These are phyloP conservation scores for Suillus brevipes DNA, from an alignment of 768 basidiomycete species.

Conservation along the genomic window DNA sequence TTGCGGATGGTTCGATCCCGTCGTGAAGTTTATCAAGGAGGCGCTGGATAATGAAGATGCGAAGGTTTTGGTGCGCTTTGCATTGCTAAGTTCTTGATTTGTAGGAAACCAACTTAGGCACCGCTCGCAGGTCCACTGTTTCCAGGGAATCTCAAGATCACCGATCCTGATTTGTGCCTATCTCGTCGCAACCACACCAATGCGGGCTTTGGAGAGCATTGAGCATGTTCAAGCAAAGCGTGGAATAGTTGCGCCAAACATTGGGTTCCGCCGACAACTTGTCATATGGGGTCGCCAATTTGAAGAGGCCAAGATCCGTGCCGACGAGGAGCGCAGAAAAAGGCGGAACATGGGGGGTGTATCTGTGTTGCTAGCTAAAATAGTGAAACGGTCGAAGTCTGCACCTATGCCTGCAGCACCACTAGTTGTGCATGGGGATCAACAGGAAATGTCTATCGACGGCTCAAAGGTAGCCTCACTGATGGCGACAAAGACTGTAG, in stretches of 20 bases:
- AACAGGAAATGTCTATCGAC: neutral
- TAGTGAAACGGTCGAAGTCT: constrained; percentile 3
- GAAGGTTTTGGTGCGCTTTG: constrained; percentile 49
- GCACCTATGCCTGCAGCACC: neutral
- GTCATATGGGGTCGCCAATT: constrained; percentile 34
- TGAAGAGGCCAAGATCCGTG: constrained; percentile 24
- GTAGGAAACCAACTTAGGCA: constrained; percentile 5
- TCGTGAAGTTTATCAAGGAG: constrained; percentile 52
- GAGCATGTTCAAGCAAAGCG: constrained; percentile 56
- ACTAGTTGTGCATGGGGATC: neutral
- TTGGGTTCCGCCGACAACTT: constrained; percentile 64
- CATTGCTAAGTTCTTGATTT: neutral
- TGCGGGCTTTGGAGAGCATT: constrained; percentile 56
- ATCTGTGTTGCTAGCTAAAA: constrained; percentile 12
- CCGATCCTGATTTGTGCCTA: constrained; percentile 78
- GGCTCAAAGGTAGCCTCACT: neutral
- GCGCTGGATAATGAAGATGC: constrained; percentile 45
- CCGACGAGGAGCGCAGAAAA: constrained; percentile 18
- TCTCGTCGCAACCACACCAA: constrained; percentile 50
- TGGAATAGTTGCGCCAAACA: constrained; percentile 63
- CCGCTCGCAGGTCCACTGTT: constrained; percentile 65
- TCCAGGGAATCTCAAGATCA: constrained; percentile 73
- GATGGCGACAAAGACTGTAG: neutral
- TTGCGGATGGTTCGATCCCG: constrained; percentile 43
- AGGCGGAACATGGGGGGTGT: constrained; percentile 9